Percentiles rank a stretch among this genome's conserved stretches.
phyloP scores from a whole-genome alignment of 176 grass and related monocot genomes.

The Chrysopogon serrulatus region DNA sequence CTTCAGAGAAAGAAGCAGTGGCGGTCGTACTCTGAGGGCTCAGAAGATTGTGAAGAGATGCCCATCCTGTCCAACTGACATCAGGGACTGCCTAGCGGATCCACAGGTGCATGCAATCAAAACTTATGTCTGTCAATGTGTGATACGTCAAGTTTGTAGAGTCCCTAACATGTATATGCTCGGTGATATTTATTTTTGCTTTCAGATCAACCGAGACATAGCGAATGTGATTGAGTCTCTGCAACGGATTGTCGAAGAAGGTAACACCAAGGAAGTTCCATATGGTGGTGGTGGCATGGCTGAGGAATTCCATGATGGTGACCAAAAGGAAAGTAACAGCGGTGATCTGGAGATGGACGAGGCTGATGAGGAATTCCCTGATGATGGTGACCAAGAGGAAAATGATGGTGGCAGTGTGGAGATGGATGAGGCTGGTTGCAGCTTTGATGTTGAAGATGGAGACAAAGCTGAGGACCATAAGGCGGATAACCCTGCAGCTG shows the following conservation, averaged over 20 bases:
- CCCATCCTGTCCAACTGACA: slow-evolving; percentile 72
- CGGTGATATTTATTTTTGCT: background rate
- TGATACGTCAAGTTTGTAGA: background rate
- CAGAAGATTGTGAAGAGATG: slow-evolving; percentile 85
- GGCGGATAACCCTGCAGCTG: background rate
- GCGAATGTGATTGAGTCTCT: background rate
- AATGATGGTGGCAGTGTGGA: no score
- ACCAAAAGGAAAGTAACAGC: background rate
- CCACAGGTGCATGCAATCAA: slow-evolving; percentile 49
- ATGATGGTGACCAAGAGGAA: no score
- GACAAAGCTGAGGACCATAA: background rate
- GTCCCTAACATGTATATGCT: background rate
- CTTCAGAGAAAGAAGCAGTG: slow-evolving; percentile 61
- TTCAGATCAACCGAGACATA: background rate
- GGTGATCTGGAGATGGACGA: background rate
- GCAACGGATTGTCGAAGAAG: background rate
- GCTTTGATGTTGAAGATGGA: background rate
- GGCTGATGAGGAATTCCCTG: no score
- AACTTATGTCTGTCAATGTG: background rate
- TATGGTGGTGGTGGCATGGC: background rate
- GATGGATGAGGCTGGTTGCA: background rate
- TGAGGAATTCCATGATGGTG: background rate
- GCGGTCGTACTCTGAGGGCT: slow-evolving; percentile 59
- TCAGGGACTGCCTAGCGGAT: slow-evolving; percentile 76
- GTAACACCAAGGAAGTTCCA: background rate